A percentile compares a stretch with the other conserved stretches of the same genome.
phyloP scores from a whole-genome alignment of 192 early-diverging fungal genomes.

The Coemansia javaensis region DNA sequence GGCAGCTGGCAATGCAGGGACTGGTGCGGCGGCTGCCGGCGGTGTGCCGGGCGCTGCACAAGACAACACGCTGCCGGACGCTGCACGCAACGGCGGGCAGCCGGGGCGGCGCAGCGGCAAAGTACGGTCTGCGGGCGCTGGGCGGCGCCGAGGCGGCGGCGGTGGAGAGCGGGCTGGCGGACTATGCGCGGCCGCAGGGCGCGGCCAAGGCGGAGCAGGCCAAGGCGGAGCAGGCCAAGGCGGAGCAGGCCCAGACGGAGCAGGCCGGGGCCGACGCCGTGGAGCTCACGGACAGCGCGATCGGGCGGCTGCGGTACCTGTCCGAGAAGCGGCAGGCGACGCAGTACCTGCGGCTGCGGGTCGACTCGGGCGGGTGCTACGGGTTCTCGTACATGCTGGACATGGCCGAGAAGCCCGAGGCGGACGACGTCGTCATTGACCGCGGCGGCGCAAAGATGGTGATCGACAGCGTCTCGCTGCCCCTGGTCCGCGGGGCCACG shows the following conservation, averaged over 20 bases:
- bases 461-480: slow-evolving; percentile 67
- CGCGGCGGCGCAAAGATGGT: slow-evolving; percentile 67
- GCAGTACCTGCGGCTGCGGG: slow-evolving; percentile 63
- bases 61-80: too few species aligned
- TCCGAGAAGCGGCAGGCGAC: slow-evolving; percentile 38
- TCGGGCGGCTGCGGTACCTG: slow-evolving; percentile 30
- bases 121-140: slow-evolving; percentile 37
- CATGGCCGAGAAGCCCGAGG: slow-evolving; percentile 58
- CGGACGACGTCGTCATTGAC: slow-evolving; percentile 70
- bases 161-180: slow-evolving; percentile 16
- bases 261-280: slow-evolving; percentile 17
- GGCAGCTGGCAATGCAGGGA: too few species aligned
- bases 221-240: too few species aligned
- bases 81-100: neutral
- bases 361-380: slow-evolving; percentile 84
- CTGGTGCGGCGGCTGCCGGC: neutral
- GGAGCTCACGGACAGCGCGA: slow-evolving; percentile 38
- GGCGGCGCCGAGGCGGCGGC: slow-evolving; percentile 12
- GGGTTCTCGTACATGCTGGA: slow-evolving; percentile 83
- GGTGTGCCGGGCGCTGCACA: neutral
- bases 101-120: slow-evolving; percentile 1
- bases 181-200: slow-evolving; percentile 6
- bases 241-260: too few species aligned
- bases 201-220: neutral
- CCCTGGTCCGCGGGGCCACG: slow-evolving; percentile 66